Base-by-base conservation (phyloP, 495 filamentous ascomycete species). In the Talaromyces ruber region DNA sequence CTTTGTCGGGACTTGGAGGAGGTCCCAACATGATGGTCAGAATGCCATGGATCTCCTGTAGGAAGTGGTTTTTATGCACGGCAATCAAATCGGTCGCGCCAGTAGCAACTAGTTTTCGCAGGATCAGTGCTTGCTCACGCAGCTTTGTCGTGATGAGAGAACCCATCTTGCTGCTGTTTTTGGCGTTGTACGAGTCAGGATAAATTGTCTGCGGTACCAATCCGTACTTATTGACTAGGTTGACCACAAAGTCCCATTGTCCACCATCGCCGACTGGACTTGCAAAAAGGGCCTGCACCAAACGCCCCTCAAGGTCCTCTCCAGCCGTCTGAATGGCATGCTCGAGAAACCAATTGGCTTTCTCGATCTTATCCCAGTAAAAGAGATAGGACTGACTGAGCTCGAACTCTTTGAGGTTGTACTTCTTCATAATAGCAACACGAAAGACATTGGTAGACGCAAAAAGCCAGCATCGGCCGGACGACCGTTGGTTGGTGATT, bases 321-420 rank as follows among this genome's bases (percentile, higher is more conserved):
- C 84, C 76, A 1, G 81, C 80, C 0, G 91, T 94, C 60, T 88
- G 83, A 43, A 95, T 81, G 61, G 94, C 84, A 66, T 87, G 85
- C 71, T 93, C 90, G 24, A 94, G 79, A 77, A 94, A 94, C 70
- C 81, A 96, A 68, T 95, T 95, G 7, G 88, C 84, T 71, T 96
- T 96, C 74, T 96, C 92, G 22, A 95, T 82, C 74, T 96, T 96
- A 71, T 96, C 91, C 86, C 88, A 95, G 82, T 90, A 96, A 77
- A 92, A 94, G n/a, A 95, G 82, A 66, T 94, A 96, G 2, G 87
- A 83, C 67, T 96, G 92, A 34, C 85, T 89, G 2, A 96, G 81
- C 76, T 96, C 88, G 69, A 90, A 93, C n/a, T 82, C 74, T n/a
- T 82, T 75, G 8, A 95, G 82, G 54, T 84, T 82, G 70, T 93